Evolutionary conservation across 306 rosid genomes (phyloP), one percentile per base, ranked within the genome.

Genomic region (Argentina anserina): DNA sequence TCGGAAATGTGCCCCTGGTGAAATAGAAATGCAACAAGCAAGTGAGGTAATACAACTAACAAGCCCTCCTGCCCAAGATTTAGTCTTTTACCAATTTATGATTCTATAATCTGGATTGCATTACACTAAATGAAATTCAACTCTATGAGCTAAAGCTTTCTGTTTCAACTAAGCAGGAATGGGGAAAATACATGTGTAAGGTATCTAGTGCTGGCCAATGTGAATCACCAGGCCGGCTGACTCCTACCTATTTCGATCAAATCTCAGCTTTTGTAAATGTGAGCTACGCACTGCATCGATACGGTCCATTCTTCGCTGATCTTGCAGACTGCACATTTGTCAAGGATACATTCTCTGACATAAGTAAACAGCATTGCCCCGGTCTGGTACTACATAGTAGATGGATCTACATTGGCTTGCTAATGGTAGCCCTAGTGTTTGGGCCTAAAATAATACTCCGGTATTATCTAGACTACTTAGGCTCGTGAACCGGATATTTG

Each of bases 271-370:
- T 86, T 6, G 86, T 77, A 41, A 89, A 84, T 21, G 90, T 88
- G 81, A 81, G 90, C 65, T 72, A 81, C 58, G 96, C 85, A 50
- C 76, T 94, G 70, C 76, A 84, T 74, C 87, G 20, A 10, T 91
- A 89, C 43, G 81, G 87, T 2, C 98, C 95, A 11, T 89, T 85
- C 81, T 76, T 94, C 64, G 53, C 74, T 20, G 76, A 88, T 3
- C 79, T 94, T 12, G 49, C 47, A 29, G 98, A 91, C 76, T 91
- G 98, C 60, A 82, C 81, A 6, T 86, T 86, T 69, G 95, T 75
- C 18, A 72, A 96, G n/a, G 9, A 82, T 9, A 75, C 92, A 4
- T 91, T 94, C 81, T 43, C 65, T 0, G 77, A 78, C 40, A 94
- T 94, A 64, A 69, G 62, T 50, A 62, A 55, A 21, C 34, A 70